Evolutionary conservation across 768 basidiomycete species (phyloP), one percentile per base, ranked within the genome.

Genomic region (Psilocybe azurescens): DNA sequence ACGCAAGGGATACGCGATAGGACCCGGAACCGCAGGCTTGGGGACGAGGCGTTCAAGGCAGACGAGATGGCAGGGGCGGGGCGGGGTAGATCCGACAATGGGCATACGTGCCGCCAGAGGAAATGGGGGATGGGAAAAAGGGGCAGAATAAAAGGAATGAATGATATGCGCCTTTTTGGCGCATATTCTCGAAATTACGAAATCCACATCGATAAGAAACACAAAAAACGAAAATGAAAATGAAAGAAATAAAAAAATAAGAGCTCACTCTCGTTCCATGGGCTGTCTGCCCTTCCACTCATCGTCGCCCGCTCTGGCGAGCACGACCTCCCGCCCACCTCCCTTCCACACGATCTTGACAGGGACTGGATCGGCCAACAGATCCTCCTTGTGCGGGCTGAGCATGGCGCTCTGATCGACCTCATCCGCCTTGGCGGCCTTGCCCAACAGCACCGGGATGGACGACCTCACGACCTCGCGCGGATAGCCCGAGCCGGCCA

Each of bases 261-360:
- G 58, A 11, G 79, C 88, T 63, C 64, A 88, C 89, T 89, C 87
- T 67, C 79, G 78, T 59, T 84, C 80, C 90, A 92, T 89, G 20
- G 72, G 71, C 39, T 83, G 82, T 10, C 89, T 78, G 14, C 90
- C 89, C 65, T 88, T 88, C 91, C 89, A 93, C 61, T 89, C 85
- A 56, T 88, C 83, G 67, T 93, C 89, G 3, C 89, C 89, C 5
- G 90, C 89, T 58, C 90, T 81, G 3, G 89, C 87, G 28, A 93
- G 81, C n/a, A 81, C 68, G 13, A 93, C 90, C 14, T 81, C 78
- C 64, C 79, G 85, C 3, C 87, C 90, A 3, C 84, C 85, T 20
- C 87, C 89, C 51, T 74, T 77, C 91, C 91, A 93, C 5, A 79
- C 78, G 59, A 93, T 86, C 67, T 78, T 86, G 48, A 87, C 80